These are phyloP conservation scores for Annulohypoxylon nitens DNA, from an alignment of 495 filamentous ascomycete species.

Conservation along the genomic window DNA sequence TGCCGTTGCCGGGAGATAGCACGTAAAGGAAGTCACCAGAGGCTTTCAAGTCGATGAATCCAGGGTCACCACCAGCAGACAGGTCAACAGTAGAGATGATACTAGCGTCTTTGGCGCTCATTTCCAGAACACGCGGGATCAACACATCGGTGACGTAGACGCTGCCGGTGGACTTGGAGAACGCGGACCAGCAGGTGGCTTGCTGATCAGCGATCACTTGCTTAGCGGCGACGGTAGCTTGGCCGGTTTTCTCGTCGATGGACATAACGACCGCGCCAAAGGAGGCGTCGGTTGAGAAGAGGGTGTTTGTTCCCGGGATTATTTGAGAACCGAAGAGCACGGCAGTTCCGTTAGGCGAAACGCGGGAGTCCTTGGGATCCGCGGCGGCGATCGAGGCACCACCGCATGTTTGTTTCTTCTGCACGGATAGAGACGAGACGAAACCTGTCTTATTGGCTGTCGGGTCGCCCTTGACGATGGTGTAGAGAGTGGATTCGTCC, in stretches of 20 bases:
- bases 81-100: conserved; percentile 59
- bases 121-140: conserved; percentile 66
- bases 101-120: conserved; percentile 57
- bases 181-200: conserved; percentile 69
- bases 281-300: conserved; percentile 69
- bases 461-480: conserved; percentile 70
- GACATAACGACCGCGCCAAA: conserved; percentile 65
- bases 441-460: conserved; percentile 66
- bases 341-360: conserved; percentile 62
- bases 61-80: conserved; percentile 59
- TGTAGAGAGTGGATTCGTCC: conserved; percentile 63
- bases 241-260: conserved; percentile 44
- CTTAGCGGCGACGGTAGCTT: conserved; percentile 47
- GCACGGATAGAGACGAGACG: conserved; percentile 62
- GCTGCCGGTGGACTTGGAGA: conserved; percentile 56
- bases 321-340: conserved; percentile 67
- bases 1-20: conserved; percentile 66
- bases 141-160: conserved; percentile 69
- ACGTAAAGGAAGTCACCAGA: conserved; percentile 67
- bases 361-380: conserved; percentile 41
- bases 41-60: conserved; percentile 67
- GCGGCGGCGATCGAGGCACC: conserved; percentile 4
- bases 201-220: conserved; percentile 59
- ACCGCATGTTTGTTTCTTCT: conserved; percentile 18
- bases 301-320: conserved; percentile 55